These are phyloP conservation scores for Saussurea involucrata DNA, from an alignment of 129 eudicot genomes.

Conservation along the genomic window DNA sequence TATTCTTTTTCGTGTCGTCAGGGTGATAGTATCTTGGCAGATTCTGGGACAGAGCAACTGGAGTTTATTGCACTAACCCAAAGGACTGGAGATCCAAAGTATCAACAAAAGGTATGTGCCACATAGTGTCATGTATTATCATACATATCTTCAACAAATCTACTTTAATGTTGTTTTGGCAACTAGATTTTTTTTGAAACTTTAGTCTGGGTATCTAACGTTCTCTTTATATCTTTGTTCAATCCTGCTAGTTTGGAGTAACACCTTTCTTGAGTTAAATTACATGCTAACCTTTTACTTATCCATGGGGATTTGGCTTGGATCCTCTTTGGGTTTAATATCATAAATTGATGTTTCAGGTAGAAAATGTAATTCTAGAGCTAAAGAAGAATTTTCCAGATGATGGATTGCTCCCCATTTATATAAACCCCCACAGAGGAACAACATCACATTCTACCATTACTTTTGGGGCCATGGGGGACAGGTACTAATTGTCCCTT, in stretches of 20 bases:
- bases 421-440: conserved; percentile 80
- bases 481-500: conserved; percentile 53
- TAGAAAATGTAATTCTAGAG: conserved; percentile 77
- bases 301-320: not conserved
- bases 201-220: not conserved
- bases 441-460: conserved; percentile 75
- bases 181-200: not conserved
- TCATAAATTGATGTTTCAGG: conserved; percentile 46
- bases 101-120: conserved; percentile 79
- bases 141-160: not conserved
- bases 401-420: conserved; percentile 95
- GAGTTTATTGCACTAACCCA: conserved; percentile 97
- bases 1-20: conserved; percentile 16
- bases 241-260: not conserved
- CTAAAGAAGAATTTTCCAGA: conserved; percentile 84
- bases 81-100: conserved; percentile 89
- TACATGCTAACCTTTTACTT: not conserved
- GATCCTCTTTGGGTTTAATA: not conserved
- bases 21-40: conserved; percentile 97
- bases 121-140: not conserved
- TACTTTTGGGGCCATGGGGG: conserved; percentile 99
- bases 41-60: conserved; percentile 98
- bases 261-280: not conserved
- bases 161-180: not conserved
- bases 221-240: not conserved